Evolutionary conservation across 1,284 basidiomycete species (phyloP).

Genomic region (Porodaedalea pini): DNA sequence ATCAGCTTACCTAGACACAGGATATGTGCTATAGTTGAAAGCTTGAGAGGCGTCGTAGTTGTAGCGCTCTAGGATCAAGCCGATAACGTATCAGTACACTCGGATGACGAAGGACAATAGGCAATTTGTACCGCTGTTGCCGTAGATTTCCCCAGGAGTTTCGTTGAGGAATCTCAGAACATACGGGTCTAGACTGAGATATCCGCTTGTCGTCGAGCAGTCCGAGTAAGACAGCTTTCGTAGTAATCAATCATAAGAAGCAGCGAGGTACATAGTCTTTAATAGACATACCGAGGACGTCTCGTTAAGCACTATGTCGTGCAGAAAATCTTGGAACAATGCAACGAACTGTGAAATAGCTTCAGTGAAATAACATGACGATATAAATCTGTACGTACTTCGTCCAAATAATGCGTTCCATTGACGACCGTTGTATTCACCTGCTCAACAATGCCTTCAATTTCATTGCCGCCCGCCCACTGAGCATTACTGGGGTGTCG

Average conservation of each 20-base stretch:
- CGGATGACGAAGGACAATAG: not conserved
- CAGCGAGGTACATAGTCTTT: not conserved
- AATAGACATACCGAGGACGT: conserved; percentile 42
- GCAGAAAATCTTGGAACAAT: conserved; percentile 52
- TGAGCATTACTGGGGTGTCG: conserved; percentile 56
- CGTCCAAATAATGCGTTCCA: conserved; percentile 44
- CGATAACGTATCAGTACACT: not conserved
- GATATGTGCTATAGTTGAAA: conserved; percentile 55
- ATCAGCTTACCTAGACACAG: conserved; percentile 41
- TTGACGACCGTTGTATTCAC: conserved; percentile 39
- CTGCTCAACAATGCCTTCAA: conserved; percentile 48
- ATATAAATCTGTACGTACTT: conserved; percentile 33
- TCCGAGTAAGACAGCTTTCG: conserved; percentile 55
- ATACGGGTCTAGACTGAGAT: conserved; percentile 55
- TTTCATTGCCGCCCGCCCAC: conserved; percentile 63
- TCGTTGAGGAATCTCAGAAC: conserved; percentile 49
- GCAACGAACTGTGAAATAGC: conserved; percentile 39
- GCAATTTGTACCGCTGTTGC: conserved; percentile 44
- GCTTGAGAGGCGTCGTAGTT: conserved; percentile 54
- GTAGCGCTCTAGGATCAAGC: conserved; percentile 42
- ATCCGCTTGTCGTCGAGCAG: conserved; percentile 58
- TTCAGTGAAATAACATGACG: not conserved
- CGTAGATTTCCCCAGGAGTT: conserved; percentile 52
- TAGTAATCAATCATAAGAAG: not conserved
- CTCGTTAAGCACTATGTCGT: conserved; percentile 46